Evolutionary conservation across 2,329 filamentous ascomycete species (phyloP).

Genomic region (Claviceps purpurea): DNA sequence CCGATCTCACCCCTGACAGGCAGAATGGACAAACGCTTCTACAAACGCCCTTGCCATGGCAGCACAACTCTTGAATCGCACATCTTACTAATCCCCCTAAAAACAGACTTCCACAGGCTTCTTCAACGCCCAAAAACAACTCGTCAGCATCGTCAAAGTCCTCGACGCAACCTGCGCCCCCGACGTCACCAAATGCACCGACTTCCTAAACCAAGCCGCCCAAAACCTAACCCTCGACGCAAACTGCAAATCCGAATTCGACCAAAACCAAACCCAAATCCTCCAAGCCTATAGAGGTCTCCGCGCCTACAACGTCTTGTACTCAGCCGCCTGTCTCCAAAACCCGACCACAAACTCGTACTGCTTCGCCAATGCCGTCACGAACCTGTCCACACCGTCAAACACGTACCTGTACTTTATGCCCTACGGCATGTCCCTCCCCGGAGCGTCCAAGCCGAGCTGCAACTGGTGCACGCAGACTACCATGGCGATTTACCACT

Average conservation of each 20-base stretch:
- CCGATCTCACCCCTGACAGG: no score
- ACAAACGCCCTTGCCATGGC: no score
- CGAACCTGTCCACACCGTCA: constrained; percentile 54
- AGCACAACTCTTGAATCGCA: neutral
- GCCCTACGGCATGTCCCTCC: constrained; percentile 61
- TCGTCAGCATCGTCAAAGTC: constrained; percentile 58
- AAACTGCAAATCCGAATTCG: constrained; percentile 62
- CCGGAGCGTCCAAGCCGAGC: constrained; percentile 51
- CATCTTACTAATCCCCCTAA: neutral
- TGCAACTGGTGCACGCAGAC: constrained; percentile 66
- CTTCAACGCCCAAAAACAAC: constrained; percentile 63
- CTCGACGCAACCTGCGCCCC: constrained; percentile 68
- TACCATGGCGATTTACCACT: constrained; percentile 71
- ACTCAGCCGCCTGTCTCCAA: constrained; percentile 67
- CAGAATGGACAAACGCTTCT: no score
- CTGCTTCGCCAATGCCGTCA: constrained; percentile 73
- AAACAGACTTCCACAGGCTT: constrained; percentile 66
- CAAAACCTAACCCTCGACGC: constrained; percentile 44
- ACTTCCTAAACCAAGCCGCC: constrained; percentile 52
- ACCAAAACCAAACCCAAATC: constrained; percentile 54
- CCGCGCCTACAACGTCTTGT: constrained; percentile 62
- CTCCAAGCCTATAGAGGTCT: constrained; percentile 64
- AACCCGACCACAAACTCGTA: constrained; percentile 54
- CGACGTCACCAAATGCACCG: constrained; percentile 50
- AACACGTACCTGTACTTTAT: constrained; percentile 78